Evolutionary conservation across 805 yeast species (phyloP), one percentile per base, ranked within the genome.

Genomic region (Saitoella complicata): DNA sequence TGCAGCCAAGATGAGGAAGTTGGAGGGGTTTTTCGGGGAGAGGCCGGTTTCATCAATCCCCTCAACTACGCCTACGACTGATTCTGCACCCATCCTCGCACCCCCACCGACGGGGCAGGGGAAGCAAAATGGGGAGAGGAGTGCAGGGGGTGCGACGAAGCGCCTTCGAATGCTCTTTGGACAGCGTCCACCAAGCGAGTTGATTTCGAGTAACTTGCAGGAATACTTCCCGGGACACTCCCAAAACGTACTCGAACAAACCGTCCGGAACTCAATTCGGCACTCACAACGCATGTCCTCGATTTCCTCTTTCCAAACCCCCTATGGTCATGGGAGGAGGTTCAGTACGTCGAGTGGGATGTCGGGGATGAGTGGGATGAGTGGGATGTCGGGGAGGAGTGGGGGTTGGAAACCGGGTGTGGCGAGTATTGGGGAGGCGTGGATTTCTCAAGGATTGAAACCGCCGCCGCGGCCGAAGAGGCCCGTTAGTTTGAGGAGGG

Each of bases 121-220:
- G 12, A 39, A 10, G 9, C 12, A 30, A 4, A 30, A 12, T 21
- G 42, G 30, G 9, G 39, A 10, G 38, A 10, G 10, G 30, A 9
- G 9, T 3, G 10, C 37, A 30, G 21, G 31, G 37, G 39, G 30
- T 7, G 34, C 21, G n/a, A 37, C 46, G n/a, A 48, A 49, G 31
- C 46, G 55, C 7, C 29, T 53, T 53, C 66, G 73, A 46, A 68
- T 65, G 45, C 71, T 82, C 47, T 78, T 79, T 60, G 93, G 93
- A 29, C 95, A 84, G 59, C 70, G 98, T 55, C 98, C 98, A 5
- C 87, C 97, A 1, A 78, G 91, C 48, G 94, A 85, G 57, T 71
- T 87, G 53, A 91, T 88, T 49, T 83, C 96, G 1, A 77, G 87
- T 1, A 85, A 88, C 56, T 65, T 88, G 51, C 79, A 86, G 1